A percentile compares a stretch with the other conserved stretches of the same genome.
Evolutionary conservation across 2,329 filamentous ascomycete genomes (phyloP).

Genomic region (Alternaria alternata): DNA sequence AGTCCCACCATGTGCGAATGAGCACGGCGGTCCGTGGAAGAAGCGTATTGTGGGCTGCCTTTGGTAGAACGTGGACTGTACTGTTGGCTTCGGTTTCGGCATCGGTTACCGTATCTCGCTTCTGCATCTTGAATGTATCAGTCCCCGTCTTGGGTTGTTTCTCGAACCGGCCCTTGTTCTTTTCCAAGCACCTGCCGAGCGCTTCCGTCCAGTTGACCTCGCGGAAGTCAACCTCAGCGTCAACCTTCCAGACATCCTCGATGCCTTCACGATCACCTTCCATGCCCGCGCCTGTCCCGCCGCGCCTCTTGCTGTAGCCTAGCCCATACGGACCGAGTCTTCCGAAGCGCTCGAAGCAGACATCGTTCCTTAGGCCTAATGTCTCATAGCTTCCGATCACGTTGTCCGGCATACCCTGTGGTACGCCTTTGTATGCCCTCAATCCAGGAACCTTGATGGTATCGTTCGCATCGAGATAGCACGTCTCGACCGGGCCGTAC

Average conservation of each 20-base stretch:
- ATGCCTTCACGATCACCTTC: constrained; percentile 82
- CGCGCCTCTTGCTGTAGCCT: constrained; percentile 80
- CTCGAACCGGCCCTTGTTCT: constrained; percentile 75
- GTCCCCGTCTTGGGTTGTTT: constrained; percentile 44
- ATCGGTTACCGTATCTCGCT: constrained; percentile 15
- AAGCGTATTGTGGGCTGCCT: constrained; percentile 45
- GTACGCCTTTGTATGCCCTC: constrained; percentile 78
- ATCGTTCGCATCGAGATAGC: constrained; percentile 76
- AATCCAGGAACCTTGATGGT: constrained; percentile 73
- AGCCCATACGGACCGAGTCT: constrained; percentile 88
- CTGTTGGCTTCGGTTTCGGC: constrained; percentile 11
- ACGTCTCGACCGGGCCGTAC: constrained; percentile 72
- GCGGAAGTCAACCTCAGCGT: constrained; percentile 77
- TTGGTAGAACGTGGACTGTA: constrained; percentile 30
- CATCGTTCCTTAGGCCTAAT: constrained; percentile 78
- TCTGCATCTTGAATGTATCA: constrained; percentile 54
- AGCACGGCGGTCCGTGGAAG: constrained; percentile 76
- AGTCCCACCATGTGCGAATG: constrained; percentile 83
- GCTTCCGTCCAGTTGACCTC: constrained; percentile 80
- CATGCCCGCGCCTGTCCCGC: constrained; percentile 85
- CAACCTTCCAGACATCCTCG: constrained; percentile 78
- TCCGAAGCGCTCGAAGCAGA: constrained; percentile 94
- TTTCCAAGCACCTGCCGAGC: constrained; percentile 75
- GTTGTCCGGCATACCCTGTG: constrained; percentile 83
- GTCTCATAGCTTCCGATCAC: constrained; percentile 87